phyloP scores from a whole-genome alignment of 2,329 filamentous ascomycete species.

The Dryadomyces quercivorus region DNA sequence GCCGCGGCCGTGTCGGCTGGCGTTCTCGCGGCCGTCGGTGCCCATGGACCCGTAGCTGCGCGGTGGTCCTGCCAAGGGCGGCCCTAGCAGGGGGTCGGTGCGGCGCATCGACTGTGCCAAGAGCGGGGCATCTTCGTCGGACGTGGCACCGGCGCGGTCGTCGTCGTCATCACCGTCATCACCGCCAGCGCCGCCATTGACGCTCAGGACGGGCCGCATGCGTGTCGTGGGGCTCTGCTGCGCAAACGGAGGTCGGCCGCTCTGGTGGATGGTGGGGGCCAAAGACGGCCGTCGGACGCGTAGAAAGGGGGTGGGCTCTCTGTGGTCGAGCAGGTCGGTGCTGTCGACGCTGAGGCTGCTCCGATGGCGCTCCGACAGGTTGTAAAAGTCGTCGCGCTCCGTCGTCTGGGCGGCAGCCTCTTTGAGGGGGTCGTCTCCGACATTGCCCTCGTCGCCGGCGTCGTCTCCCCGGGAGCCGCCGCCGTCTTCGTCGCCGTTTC shows the following conservation, averaged over 20 bases:
- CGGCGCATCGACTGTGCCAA: conserved; percentile 29
- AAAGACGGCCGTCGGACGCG: conserved; percentile 50
- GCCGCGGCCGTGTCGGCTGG: conserved; percentile 21
- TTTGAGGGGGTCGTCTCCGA: conserved; percentile 29
- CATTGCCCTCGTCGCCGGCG: conserved; percentile 21
- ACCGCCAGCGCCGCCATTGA: not conserved
- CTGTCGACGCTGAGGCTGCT: conserved; percentile 87
- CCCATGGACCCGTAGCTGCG: conserved; percentile 6
- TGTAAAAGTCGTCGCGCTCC: conserved; percentile 32
- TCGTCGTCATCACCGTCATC: conserved; percentile 20
- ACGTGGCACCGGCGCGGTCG: conserved; percentile 28
- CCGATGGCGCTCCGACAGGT: conserved; percentile 40
- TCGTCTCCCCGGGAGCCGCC: conserved; percentile 34
- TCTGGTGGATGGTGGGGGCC: conserved; percentile 7
- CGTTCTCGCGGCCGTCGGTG: conserved; percentile 28
- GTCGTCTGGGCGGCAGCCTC: conserved; percentile 13
- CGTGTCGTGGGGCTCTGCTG: conserved; percentile 17
- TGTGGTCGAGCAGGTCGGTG: conserved; percentile 76
- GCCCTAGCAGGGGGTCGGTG: conserved; percentile 17
- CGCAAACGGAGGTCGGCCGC: conserved; percentile 13
- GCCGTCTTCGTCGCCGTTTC: not conserved
- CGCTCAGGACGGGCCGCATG: conserved; percentile 6
- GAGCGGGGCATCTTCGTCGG: conserved; percentile 43
- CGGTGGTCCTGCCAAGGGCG: not conserved
- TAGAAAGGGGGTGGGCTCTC: conserved; percentile 43